Evolutionary conservation across 2,329 filamentous ascomycete genomes (phyloP), one percentile per base, ranked within the genome.

Genomic region (Aspergillus sp.): DNA sequence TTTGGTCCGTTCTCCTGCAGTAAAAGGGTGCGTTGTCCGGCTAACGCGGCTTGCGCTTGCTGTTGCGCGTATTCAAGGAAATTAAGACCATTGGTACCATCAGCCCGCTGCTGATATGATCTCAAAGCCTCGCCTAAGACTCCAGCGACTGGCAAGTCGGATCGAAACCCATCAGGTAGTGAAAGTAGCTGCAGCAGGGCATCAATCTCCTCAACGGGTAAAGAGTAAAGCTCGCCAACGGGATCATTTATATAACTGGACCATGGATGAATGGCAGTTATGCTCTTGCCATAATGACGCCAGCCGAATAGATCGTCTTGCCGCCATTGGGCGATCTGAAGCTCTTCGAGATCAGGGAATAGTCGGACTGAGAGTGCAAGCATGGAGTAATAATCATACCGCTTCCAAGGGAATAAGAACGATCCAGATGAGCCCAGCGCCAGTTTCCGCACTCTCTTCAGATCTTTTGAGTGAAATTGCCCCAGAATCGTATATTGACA

Each of bases 201-300:
- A 11, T 52, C 50, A 21, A 52, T 35, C 21, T 52, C 50, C 51
- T 53, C 51, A n/a, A 37, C 50, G 40, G 40, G 19, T 15, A 46
- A 19, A n/a, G 17, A 46, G 41, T 12, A 45, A 15, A 53, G 41
- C 41, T 31, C 41, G 19, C 21, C 50, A 19, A 12, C n/a, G 4
- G 8, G n/a, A 6, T 52, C 40, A 14, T 45, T n/a, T 33, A 31
- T 17, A 7, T 7, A 6, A 11, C 24, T 44, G 23, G 12, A 52
- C 50, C 50, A 52, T 23, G 50, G 50, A 23, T 45, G 50, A 8
- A 43, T n/a, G n/a, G 46, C 33, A 39, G 31, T 6, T 19, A 14
- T 17, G 11, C 33, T 49, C 31, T 52, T 43, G 3, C 39, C 40
- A n/a, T 21, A 44, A 35, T 52, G 23, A 8, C 50, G 50, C 50